Conservation (phyloP, 2,329 filamentous ascomycete genomes). For the Beauveria sp. region DNA sequence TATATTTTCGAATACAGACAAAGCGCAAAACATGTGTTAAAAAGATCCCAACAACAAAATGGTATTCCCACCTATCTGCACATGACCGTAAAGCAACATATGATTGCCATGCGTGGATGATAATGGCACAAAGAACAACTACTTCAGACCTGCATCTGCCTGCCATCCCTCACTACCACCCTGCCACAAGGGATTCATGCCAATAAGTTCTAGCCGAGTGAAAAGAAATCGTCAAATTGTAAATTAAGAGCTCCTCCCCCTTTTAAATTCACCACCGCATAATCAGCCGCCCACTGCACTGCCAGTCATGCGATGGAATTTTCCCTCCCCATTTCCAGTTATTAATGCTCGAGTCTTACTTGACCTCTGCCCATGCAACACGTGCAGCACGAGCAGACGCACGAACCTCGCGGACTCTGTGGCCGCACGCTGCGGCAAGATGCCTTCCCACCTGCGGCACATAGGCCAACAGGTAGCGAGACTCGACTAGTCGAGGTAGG, state of each 20-base stretch:
- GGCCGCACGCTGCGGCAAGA: constrained; percentile 44
- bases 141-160: background rate
- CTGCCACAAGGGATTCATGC: background rate
- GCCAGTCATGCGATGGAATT: background rate
- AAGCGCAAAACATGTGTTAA: background rate
- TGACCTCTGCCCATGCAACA: constrained; percentile 38
- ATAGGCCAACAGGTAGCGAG: constrained; percentile 36
- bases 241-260: background rate
- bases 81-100: background rate
- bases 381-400: constrained; percentile 41
- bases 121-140: background rate
- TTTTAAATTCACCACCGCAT: background rate
- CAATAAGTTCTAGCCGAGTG: background rate
- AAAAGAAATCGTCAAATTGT: background rate
- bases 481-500: constrained; percentile 41
- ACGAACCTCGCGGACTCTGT: constrained; percentile 44
- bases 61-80: constrained; percentile 5
- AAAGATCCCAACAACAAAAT: background rate
- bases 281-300: background rate
- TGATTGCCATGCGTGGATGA: background rate
- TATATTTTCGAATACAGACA: background rate
- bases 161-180: too few relatives aligned
- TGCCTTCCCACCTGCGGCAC: constrained; percentile 37
- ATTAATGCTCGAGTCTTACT: constrained; percentile 11
- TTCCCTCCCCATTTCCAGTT: background rate